Conservation (phyloP, 163 green algal genomes). For the Scenedesmus sp. region DNA sequence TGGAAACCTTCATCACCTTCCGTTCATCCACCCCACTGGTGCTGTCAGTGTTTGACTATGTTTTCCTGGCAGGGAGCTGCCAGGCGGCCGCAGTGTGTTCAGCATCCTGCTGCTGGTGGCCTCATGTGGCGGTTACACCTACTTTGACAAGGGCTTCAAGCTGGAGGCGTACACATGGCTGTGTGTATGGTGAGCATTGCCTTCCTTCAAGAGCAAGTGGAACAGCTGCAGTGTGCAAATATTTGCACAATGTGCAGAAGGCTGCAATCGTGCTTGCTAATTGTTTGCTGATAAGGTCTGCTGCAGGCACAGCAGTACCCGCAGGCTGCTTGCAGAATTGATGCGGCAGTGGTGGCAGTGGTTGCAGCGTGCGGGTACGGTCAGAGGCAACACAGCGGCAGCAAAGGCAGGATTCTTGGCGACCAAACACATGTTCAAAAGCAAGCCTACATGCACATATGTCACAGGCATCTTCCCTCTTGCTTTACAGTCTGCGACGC, state of each 20-base stretch:
- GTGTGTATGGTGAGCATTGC: conserved; percentile 23
- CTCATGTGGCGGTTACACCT: conserved; percentile 75
- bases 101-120: conserved; percentile 78
- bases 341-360: background rate
- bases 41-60: conserved; percentile 80
- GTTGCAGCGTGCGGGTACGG: background rate
- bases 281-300: too few species aligned
- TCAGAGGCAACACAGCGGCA: background rate
- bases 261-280: too few species aligned
- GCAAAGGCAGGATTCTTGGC: too few species aligned
- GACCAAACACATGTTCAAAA: too few species aligned
- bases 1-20: conserved; percentile 90
- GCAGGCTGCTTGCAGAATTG: background rate
- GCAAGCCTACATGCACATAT: too few species aligned
- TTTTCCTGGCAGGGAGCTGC: conserved; percentile 80
- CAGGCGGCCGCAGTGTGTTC: conserved; percentile 66
- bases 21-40: conserved; percentile 77
- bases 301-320: too few species aligned
- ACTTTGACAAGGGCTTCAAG: conserved; percentile 44
- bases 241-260: too few species aligned
- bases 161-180: conserved; percentile 50
- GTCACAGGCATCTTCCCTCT: too few species aligned
- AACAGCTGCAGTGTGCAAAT: background rate
- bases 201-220: background rate
- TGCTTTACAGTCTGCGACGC: too few species aligned